These are phyloP conservation scores for Ganoderma leucocontextum DNA, from an alignment of 1,284 basidiomycete species.

Conservation along the genomic window DNA sequence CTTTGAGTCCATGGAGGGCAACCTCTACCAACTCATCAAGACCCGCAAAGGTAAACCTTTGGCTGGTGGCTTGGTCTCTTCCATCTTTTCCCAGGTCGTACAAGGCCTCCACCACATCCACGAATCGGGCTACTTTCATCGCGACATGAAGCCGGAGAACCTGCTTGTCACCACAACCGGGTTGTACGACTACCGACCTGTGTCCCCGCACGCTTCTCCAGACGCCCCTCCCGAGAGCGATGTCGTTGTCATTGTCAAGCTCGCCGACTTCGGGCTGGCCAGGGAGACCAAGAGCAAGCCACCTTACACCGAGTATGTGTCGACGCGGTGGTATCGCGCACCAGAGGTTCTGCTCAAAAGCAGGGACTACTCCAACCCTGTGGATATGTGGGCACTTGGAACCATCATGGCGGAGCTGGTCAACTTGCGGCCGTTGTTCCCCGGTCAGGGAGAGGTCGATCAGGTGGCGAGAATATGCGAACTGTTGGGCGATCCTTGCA, in stretches of 20 bases:
- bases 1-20: slow-evolving; percentile 99
- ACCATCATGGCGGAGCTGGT: slow-evolving; percentile 98
- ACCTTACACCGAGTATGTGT: slow-evolving; percentile 99
- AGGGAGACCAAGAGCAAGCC: slow-evolving; percentile 89
- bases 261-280: slow-evolving; percentile 98
- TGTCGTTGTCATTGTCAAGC: slow-evolving; percentile 96
- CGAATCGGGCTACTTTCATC: slow-evolving; percentile 93
- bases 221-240: slow-evolving; percentile 84
- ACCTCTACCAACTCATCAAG: slow-evolving; percentile 99
- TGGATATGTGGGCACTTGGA: slow-evolving; percentile 99
- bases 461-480: slow-evolving; percentile 93
- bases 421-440: slow-evolving; percentile 95
- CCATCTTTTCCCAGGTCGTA: slow-evolving; percentile 94
- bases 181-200: slow-evolving; percentile 90
- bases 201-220: slow-evolving; percentile 66
- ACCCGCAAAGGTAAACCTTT: slow-evolving; percentile 93
- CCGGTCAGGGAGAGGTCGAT: slow-evolving; percentile 96
- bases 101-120: slow-evolving; percentile 95
- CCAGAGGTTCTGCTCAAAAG: slow-evolving; percentile 95
- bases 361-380: slow-evolving; percentile 93
- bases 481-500: slow-evolving; percentile 90
- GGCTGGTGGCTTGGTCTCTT: slow-evolving; percentile 94
- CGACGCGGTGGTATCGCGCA: slow-evolving; percentile 98
- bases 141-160: slow-evolving; percentile 99
- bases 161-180: slow-evolving; percentile 99